These are phyloP conservation scores for Hypomontagnella monticulosa DNA, from an alignment of 495 filamentous ascomycete genomes.

Conservation along the genomic window DNA sequence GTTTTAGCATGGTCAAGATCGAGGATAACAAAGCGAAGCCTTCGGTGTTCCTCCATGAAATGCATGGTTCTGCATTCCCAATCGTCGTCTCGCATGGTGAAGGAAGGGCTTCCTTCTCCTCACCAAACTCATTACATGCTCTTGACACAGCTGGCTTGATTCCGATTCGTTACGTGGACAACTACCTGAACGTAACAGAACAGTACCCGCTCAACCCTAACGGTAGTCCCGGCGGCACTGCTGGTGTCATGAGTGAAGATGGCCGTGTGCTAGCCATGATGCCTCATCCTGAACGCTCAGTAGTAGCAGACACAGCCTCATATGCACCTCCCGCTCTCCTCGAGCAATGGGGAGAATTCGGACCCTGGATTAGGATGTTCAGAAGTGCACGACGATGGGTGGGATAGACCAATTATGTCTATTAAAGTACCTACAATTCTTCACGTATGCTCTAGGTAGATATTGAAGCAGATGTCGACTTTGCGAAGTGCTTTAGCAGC, in stretches of 20 bases:
- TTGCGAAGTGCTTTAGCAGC: background rate
- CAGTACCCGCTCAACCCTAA: constrained; percentile 94
- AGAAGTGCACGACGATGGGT: constrained; percentile 86
- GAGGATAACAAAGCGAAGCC: constrained; percentile 66
- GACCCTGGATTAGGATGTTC: constrained; percentile 87
- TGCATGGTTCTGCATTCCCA: constrained; percentile 83
- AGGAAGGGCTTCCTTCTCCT: constrained; percentile 80
- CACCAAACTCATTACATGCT: constrained; percentile 59
- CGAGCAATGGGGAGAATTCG: constrained; percentile 83
- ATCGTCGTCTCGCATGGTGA: constrained; percentile 94
- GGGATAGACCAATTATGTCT: constrained; percentile 55
- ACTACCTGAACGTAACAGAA: constrained; percentile 75
- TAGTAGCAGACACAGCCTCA: constrained; percentile 82
- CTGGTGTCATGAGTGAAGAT: constrained; percentile 80
- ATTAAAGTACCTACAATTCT: no score
- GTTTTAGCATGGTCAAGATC: constrained; percentile 88
- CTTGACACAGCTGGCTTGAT: constrained; percentile 71
- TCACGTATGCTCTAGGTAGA: no score
- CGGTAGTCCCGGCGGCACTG: constrained; percentile 86
- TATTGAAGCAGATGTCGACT: background rate
- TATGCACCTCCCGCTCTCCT: constrained; percentile 71
- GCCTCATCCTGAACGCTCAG: constrained; percentile 96
- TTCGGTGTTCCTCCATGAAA: constrained; percentile 92
- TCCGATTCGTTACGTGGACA: constrained; percentile 84
- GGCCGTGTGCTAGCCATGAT: constrained; percentile 93